Evolutionary conservation across 2,329 filamentous ascomycete genomes (phyloP).

Genomic region (Lasiodiplodia gonubiensis): DNA sequence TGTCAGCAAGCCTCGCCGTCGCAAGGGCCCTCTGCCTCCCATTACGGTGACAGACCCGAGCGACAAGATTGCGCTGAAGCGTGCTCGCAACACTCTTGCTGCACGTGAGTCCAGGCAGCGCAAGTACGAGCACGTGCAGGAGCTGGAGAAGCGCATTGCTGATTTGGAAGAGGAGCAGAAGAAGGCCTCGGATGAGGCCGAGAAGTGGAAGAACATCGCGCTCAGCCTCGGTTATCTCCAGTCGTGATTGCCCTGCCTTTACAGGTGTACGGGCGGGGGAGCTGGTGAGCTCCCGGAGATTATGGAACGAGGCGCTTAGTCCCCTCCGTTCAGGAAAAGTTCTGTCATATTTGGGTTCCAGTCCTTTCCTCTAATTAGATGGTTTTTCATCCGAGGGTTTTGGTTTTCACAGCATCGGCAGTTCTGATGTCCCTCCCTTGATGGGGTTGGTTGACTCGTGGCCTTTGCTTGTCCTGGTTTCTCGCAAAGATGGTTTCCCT

Average conservation of each 20-base stretch:
- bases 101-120: conserved; percentile 91
- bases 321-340: conserved; percentile 22
- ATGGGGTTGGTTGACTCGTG: conserved; percentile 56
- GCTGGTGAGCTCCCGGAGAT: conserved; percentile 41
- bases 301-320: conserved; percentile 29
- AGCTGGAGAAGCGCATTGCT: conserved; percentile 74
- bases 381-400: conserved; percentile 30
- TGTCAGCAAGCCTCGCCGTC: conserved; percentile 71
- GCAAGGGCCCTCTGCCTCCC: conserved; percentile 79
- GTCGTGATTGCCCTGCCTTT: conserved; percentile 38
- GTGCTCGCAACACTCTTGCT: conserved; percentile 89
- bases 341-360: background rate
- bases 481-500: background rate
- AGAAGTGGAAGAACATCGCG: conserved; percentile 42
- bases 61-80: conserved; percentile 85
- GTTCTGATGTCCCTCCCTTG: conserved; percentile 58
- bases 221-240: conserved; percentile 40
- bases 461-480: conserved; percentile 34
- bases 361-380: conserved; percentile 24
- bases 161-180: conserved; percentile 64
- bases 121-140: conserved; percentile 77
- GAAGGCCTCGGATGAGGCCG: conserved; percentile 51
- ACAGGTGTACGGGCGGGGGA: conserved; percentile 38
- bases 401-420: conserved; percentile 39
- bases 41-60: conserved; percentile 73